A percentile compares a stretch with the other conserved stretches of the same genome.
phyloP scores from a whole-genome alignment of 495 filamentous ascomycete genomes.

The Chaetomium tenue region DNA sequence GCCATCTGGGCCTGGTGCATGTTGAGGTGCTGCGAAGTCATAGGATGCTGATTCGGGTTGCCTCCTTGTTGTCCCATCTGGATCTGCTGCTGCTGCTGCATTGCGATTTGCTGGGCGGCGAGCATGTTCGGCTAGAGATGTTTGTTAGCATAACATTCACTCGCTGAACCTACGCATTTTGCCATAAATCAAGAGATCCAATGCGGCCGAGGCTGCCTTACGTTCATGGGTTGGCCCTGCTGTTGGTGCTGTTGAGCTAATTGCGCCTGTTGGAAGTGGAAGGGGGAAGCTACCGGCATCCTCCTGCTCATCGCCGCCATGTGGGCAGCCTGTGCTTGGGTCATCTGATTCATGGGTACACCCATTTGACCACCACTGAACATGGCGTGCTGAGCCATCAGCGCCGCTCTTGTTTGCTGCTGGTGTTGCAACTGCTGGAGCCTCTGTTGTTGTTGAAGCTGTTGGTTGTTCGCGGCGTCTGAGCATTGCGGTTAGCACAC shows the following conservation, averaged over 20 bases:
- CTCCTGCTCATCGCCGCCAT: constrained; percentile 27
- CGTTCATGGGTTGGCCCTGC: constrained; percentile 47
- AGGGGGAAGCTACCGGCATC: constrained; percentile 44
- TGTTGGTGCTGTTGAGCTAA: constrained; percentile 43
- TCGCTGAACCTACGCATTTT: constrained; percentile 21
- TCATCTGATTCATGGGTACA: constrained; percentile 54
- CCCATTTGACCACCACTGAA: constrained; percentile 52
- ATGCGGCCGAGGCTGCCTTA: constrained; percentile 30
- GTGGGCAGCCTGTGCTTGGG: constrained; percentile 29
- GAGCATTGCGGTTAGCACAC: constrained; percentile 22
- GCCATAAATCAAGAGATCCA: constrained; percentile 20
- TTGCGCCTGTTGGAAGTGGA: constrained; percentile 50
- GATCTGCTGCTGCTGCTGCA: constrained; percentile 44
- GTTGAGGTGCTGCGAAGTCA: constrained; percentile 42
- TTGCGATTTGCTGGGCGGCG: constrained; percentile 31
- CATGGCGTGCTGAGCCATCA: constrained; percentile 50
- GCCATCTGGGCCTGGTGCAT: constrained; percentile 37
- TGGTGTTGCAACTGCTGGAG: constrained; percentile 45
- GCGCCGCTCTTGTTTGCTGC: constrained; percentile 46
- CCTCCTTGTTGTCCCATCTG: constrained; percentile 48
- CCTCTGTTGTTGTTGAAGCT: constrained; percentile 44
- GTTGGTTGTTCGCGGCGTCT: constrained; percentile 55
- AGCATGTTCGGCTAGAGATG: constrained; percentile 20
- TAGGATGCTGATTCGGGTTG: constrained; percentile 45
- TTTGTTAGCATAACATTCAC: constrained; percentile 25